Base-by-base conservation (phyloP, 345 rosid genomes). In the Punica granatum region DNA sequence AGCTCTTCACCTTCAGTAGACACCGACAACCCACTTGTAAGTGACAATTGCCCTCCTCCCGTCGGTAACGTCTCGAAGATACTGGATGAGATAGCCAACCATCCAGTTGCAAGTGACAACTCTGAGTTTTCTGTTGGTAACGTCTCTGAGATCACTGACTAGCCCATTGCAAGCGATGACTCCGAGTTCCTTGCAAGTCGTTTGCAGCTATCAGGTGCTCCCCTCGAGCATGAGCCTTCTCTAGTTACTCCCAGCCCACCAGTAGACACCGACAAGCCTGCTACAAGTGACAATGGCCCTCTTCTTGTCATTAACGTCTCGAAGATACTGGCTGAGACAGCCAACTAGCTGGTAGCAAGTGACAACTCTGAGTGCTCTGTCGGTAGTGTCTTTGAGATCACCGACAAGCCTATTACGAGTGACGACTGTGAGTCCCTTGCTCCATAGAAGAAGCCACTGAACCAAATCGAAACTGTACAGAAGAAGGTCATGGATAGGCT, bases 391-490 rank as follows among this genome's bases (percentile, higher is more conserved):
- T 80, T 76, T 56, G 80, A 83, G 65, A 66, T 87, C 60, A 75
- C 83, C 8, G 82, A 83, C 54, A 76, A 74, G 76, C 63, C 72
- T 10, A 65, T 70, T 21, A 85, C 51, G 37, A 86, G 78, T 36
- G 74, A 11, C 32, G 26, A 65, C 65, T 74, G 84, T 6, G 96
- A 86, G 37, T 73, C 71, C 71, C 70, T 89, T 63, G 91, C 99
- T n/a, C 99, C 96, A 0, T 90, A 94, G 79, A 94, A 82, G 81
- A 94, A 89, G 56, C 89, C 91, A 6, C 74, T 90, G 68, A 76
- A 86, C 72, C 84, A 97, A 34, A 88, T 94, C 23, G 97, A 94
- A 76, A 75, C 75, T n/a, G 90, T 91, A 3, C 89, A 83, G 80
- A 82, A 86, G 64, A 86, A 76, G 31, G 95, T 94, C 37, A 84